Evolutionary conservation across 768 basidiomycete species (phyloP).

Genomic region (Filobasidium floriforme): DNA sequence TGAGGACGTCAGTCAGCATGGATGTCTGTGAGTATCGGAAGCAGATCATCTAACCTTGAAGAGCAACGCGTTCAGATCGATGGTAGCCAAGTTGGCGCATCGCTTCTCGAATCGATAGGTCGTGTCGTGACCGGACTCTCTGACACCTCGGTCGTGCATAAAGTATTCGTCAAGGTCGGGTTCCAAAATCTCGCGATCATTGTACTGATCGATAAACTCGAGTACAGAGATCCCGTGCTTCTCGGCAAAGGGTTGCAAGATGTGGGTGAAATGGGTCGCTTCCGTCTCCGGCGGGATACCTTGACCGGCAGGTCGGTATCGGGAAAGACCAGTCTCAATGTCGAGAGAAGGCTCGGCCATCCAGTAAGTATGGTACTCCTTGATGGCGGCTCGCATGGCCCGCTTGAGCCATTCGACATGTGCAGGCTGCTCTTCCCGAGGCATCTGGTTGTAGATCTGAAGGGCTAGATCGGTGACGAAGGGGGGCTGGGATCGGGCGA

Average conservation of each 20-base stretch:
- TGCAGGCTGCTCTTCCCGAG: constrained; percentile 66
- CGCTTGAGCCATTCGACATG: constrained; percentile 89
- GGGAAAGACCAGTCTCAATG: constrained; percentile 84
- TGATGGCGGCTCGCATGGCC: constrained; percentile 94
- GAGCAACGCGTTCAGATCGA: constrained; percentile 87
- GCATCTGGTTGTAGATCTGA: constrained; percentile 93
- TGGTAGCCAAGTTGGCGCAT: constrained; percentile 91
- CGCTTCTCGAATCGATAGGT: constrained; percentile 96
- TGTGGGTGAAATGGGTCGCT: constrained; percentile 94
- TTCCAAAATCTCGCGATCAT: constrained; percentile 70
- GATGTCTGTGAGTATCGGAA: not conserved
- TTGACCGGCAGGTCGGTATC: constrained; percentile 84
- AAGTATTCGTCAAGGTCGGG: constrained; percentile 94
- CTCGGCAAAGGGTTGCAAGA: constrained; percentile 86
- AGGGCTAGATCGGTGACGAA: constrained; percentile 98
- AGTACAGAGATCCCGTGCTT: constrained; percentile 87
- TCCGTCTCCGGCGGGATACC: constrained; percentile 99
- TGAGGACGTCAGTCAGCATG: constrained; percentile 17
- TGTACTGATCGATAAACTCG: constrained; percentile 96
- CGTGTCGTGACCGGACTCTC: constrained; percentile 93
- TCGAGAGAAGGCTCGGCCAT: constrained; percentile 90
- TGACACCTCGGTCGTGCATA: constrained; percentile 88
- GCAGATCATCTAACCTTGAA: constrained; percentile 57
- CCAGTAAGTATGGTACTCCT: constrained; percentile 98
- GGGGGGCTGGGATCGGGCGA: constrained; percentile 91